A percentile compares a stretch with the other conserved stretches of the same genome.
phyloP scores from a whole-genome alignment of 202 grass and related monocot genomes.

The Brachypodium distachyon region DNA sequence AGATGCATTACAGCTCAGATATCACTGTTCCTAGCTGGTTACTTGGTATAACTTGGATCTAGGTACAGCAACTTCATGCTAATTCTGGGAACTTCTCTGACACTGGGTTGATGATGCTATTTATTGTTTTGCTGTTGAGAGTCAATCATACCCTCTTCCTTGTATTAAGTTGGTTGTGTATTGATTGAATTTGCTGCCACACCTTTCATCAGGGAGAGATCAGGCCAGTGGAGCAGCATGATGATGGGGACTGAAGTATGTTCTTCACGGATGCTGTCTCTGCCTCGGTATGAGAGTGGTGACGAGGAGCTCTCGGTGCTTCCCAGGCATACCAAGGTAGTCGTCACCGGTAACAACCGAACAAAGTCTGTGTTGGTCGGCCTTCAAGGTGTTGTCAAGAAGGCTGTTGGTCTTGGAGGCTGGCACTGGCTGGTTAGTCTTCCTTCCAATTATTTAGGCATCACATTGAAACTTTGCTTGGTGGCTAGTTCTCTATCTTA shows the following conservation, averaged over 20 bases:
- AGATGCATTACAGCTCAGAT: too few relatives aligned
- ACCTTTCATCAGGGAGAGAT: slow-evolving; percentile 19
- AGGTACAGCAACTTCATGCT: neutral
- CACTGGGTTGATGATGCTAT: neutral
- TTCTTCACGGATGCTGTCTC: slow-evolving; percentile 43
- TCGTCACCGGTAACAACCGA: slow-evolving; percentile 91
- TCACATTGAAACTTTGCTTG: slow-evolving; percentile 14
- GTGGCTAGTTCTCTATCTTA: neutral
- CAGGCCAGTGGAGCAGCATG: slow-evolving; percentile 7
- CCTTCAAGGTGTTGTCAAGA: slow-evolving; percentile 90
- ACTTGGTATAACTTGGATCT: neutral
- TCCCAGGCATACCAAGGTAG: slow-evolving; percentile 86
- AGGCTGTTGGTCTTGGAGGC: slow-evolving; percentile 88
- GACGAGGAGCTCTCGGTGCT: slow-evolving; percentile 87
- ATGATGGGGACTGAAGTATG: slow-evolving; percentile 68
- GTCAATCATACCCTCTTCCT: neutral
- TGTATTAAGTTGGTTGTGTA: slow-evolving; percentile 21
- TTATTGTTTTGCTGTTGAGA: slow-evolving; percentile 13
- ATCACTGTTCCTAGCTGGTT: neutral
- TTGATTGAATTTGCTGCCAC: slow-evolving; percentile 25
- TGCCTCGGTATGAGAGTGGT: slow-evolving; percentile 41
- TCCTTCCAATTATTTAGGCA: neutral
- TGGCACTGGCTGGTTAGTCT: slow-evolving; percentile 91
- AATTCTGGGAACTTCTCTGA: neutral
- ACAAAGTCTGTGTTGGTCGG: slow-evolving; percentile 95